Evolutionary conservation across 1,284 basidiomycete genomes (phyloP).

Genomic region (Pisolithus thermaeus): DNA sequence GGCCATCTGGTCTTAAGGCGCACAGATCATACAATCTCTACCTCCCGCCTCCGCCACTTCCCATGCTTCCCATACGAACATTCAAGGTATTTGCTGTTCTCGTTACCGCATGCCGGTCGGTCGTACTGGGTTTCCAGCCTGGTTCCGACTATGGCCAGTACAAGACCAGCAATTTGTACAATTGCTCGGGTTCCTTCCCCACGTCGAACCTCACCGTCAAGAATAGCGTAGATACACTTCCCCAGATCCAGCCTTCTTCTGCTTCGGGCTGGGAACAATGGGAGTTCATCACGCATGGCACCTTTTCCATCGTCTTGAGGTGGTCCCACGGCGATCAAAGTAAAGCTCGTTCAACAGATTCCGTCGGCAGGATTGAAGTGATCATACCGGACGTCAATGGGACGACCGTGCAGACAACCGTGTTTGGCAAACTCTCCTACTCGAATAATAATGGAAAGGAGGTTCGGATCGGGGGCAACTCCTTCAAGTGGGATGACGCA

Average conservation of each 20-base stretch:
- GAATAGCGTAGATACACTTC: conserved; percentile 10
- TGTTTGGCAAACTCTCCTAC: conserved; percentile 1
- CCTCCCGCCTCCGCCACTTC: too few species aligned
- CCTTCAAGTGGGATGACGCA: conserved; percentile 6
- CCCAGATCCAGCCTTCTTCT: conserved; percentile 4
- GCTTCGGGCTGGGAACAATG: conserved; percentile 7
- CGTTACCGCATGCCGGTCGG: background rate
- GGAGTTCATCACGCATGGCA: conserved; percentile 6
- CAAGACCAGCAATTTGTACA: conserved; percentile 9
- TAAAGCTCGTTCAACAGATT: background rate
- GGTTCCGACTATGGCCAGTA: conserved; percentile 9
- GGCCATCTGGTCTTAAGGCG: too few species aligned
- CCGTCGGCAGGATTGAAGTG: conserved; percentile 3
- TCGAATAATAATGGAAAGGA: background rate
- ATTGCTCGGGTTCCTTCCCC: conserved; percentile 6
- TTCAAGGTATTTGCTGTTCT: background rate
- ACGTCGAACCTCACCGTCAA: conserved; percentile 7
- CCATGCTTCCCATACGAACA: background rate
- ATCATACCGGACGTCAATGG: conserved; percentile 5
- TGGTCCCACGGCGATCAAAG: conserved; percentile 9
- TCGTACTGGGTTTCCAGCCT: conserved; percentile 5
- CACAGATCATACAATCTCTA: too few species aligned
- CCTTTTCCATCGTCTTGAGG: conserved; percentile 4
- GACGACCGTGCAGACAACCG: background rate
- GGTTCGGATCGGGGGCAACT: conserved; percentile 2